Conservation (phyloP, 129 eudicot genomes). For the Heracleum sosnowskyi region DNA sequence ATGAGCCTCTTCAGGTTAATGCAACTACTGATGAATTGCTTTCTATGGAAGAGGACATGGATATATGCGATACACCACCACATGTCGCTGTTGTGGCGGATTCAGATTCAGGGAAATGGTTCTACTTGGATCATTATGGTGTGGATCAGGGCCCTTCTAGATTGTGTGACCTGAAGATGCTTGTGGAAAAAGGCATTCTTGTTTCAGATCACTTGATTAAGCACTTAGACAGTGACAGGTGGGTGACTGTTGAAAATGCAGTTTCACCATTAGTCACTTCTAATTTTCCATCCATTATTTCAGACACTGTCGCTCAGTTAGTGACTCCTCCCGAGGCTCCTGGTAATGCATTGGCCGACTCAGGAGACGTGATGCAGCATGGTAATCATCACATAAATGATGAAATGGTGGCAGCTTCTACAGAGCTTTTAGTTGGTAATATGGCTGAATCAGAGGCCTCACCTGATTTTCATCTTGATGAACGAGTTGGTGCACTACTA, state of each 20-base stretch:
- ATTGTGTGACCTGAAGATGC: slow-evolving; percentile 60
- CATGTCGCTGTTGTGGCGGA: slow-evolving; percentile 52
- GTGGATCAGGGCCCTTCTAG: slow-evolving; percentile 83
- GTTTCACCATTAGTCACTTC: slow-evolving; percentile 71
- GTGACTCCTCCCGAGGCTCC: slow-evolving; percentile 95
- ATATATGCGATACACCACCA: slow-evolving; percentile 94
- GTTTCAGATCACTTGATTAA: slow-evolving; percentile 84
- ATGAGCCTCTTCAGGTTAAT: slow-evolving; percentile 41
- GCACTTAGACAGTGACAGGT: slow-evolving; percentile 80
- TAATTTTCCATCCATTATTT: slow-evolving; percentile 49
- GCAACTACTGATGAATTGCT: slow-evolving; percentile 55
- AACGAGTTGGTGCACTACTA: slow-evolving; percentile 72
- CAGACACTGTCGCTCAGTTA: slow-evolving; percentile 65
- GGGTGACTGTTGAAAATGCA: slow-evolving; percentile 98
- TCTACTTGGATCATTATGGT: slow-evolving; percentile 74
- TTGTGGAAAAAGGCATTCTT: slow-evolving; percentile 71
- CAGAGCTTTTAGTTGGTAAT: slow-evolving; percentile 23
- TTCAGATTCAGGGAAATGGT: slow-evolving; percentile 71
- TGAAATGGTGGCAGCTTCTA: slow-evolving; percentile 22
- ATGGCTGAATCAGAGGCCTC: slow-evolving; percentile 12
- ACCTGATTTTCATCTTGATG: slow-evolving; percentile 55
- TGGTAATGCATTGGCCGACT: slow-evolving; percentile 71
- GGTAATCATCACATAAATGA: slow-evolving; percentile 28
- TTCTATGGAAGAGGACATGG: slow-evolving; percentile 99
- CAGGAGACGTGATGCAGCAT: slow-evolving; percentile 34